Evolutionary conservation across 2,329 filamentous ascomycete species (phyloP).

Genomic region (Pyricularia grisea): DNA sequence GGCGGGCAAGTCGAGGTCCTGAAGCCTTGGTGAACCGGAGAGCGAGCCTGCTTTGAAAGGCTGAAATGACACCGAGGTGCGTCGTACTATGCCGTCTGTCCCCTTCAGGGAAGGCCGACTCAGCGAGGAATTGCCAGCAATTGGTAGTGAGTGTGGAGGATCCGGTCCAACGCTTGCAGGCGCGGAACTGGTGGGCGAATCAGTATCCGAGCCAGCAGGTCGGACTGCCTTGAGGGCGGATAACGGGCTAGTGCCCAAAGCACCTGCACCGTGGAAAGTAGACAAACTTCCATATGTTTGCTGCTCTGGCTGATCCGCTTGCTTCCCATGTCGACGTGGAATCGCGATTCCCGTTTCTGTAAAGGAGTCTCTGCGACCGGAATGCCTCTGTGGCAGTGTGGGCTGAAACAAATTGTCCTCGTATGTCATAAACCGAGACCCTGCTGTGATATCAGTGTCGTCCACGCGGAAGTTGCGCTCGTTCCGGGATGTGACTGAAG

Average conservation of each 20-base stretch:
- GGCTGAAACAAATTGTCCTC: slow-evolving; percentile 84
- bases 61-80: slow-evolving; percentile 82
- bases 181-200: slow-evolving; percentile 45
- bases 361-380: slow-evolving; percentile 22
- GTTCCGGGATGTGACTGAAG: slow-evolving; percentile 74
- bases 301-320: slow-evolving; percentile 37
- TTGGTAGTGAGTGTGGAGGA: slow-evolving; percentile 44
- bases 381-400: slow-evolving; percentile 53
- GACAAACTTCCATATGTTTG: slow-evolving; percentile 85
- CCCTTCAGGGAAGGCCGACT: slow-evolving; percentile 27
- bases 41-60: slow-evolving; percentile 94
- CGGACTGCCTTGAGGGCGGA: slow-evolving; percentile 68
- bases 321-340: slow-evolving; percentile 35
- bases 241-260: slow-evolving; percentile 74
- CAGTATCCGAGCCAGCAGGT: slow-evolving; percentile 50
- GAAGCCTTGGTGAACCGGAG: slow-evolving; percentile 67
- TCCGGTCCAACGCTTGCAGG: slow-evolving; percentile 35
- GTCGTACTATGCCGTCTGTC: slow-evolving; percentile 48
- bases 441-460: slow-evolving; percentile 81
- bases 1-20: slow-evolving; percentile 37
- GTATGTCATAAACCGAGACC: slow-evolving; percentile 85
- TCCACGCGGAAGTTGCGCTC: slow-evolving; percentile 89
- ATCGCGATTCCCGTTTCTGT: slow-evolving; percentile 56
- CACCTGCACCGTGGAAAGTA: slow-evolving; percentile 75
- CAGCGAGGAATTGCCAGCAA: slow-evolving; percentile 23